Evolutionary conservation across 2,329 filamentous ascomycete species (phyloP), one percentile per base, ranked within the genome.

Genomic region (Aspergillus uvarum): DNA sequence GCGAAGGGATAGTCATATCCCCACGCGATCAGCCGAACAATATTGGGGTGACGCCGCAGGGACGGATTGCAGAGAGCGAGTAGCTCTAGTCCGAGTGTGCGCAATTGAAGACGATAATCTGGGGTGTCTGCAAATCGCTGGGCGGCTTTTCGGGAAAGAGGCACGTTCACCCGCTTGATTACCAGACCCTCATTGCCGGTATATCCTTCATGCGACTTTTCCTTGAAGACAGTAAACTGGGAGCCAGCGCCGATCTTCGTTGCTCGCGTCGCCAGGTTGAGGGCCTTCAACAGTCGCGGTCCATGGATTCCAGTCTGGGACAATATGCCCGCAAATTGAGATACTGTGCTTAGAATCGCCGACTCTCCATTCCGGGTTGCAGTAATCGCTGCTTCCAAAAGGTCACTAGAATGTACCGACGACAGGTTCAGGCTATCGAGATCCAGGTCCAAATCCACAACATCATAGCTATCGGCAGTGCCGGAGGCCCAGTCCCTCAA

Each of bases 221-320:
- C 68, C 44, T 64, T 64, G 57, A 66, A 72, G 3, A 72, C 68
- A 8, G 68, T 70, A 38, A 72, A 72, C 35, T 72, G 69, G 10
- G 66, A 53, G 5, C 69, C 69, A 5, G 57, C 58, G 19, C 68
- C 69, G 12, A 72, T 69, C 56, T 70, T 70, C 10, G 59, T 60
- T 3, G 65, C 69, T 7, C 67, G 53, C 5, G 48, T 60, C 19
- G 61, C 59, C 12, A 72, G 65, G 26, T 70, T 72, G 11, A 55
- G 38, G 26, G 62, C 51, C 56, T 65, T 65, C 10, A 72, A 54
- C 32, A 67, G 63, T 38, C 65, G 67, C 3, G 69, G 69, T 1
- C 69, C 68, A 44, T 66, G 60, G 44, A 72, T 67, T 2, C 69
- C 68, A 0, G 69, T 71, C 60, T 61, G 63, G 7, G 69, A 61